Evolutionary conservation across 1,284 basidiomycete species (phyloP), one percentile per base, ranked within the genome.

Genomic region (Ceratobasidium papillatum): DNA sequence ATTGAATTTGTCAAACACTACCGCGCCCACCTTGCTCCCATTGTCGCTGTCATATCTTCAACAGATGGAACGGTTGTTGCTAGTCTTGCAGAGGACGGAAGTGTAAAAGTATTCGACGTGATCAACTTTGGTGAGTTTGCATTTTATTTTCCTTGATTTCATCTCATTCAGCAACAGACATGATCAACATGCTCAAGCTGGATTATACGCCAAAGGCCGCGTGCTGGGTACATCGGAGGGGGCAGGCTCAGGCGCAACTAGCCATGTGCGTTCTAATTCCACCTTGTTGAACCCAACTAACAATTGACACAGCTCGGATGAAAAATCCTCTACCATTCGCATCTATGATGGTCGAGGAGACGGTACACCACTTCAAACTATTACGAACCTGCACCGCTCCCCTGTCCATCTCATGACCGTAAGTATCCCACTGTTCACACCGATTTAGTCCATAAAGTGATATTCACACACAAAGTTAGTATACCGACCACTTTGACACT

Each of bases 101-200:
- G 87, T 63, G 94, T 92, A 51, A 96, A 99, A 81, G 93, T 99
- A 36, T 99, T 99, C 81, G 98, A 99, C 81, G 95, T 99, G 0
- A 87, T 98, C 78, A 99, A 99, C 83, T 98, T 98, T 82, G 95
- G 95, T 95, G 79, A 74, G 88, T 81, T 41, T n/a, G n/a, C 75
- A 5, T 52, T n/a, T 51, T 32, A 27, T 47, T 38, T 41, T 47
- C 32, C 19, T 25, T 30, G 12, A 54, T 38, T 27, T 73, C 25
- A 47, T 51, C 25, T 41, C 4, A 52, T 51, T 49, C 43, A 19
- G 27, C 19, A 22, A 8, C 78, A 98, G 96, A 99, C 82, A 98
- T 99, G 93, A 99, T 99, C 82, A 99, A 99, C 82, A 99, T 99
- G 84, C 88, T 99, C 77, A 94, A 95, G 80, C 85, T 99, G 64